Evolutionary conservation across 768 basidiomycete genomes (phyloP).

Genomic region (Mycena kentingensis): DNA sequence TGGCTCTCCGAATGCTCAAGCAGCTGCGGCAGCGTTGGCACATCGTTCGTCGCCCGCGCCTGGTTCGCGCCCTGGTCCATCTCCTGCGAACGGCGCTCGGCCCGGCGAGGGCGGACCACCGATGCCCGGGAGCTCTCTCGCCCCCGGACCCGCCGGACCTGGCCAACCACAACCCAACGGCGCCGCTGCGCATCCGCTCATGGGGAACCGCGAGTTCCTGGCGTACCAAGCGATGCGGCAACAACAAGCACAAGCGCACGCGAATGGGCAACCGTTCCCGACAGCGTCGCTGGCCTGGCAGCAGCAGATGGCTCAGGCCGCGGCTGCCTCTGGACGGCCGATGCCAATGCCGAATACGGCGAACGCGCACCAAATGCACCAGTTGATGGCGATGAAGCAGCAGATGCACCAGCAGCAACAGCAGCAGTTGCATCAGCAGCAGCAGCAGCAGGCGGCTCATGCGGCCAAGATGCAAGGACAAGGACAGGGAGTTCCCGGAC

Average conservation of each 20-base stretch:
- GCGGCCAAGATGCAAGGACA: too few relatives aligned
- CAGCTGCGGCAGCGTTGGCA: too few relatives aligned
- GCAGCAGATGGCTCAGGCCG: too few relatives aligned
- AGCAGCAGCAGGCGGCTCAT: slow-evolving; percentile 14
- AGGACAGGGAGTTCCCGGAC: too few relatives aligned
- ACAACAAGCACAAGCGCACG: not conserved
- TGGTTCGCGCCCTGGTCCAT: too few relatives aligned
- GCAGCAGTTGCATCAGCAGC: slow-evolving; percentile 22
- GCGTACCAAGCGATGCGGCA: not conserved
- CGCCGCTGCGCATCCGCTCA: not conserved
- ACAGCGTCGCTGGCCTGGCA: too few relatives aligned
- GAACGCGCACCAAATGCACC: slow-evolving; percentile 17
- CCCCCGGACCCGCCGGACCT: not conserved
- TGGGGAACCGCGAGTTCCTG: too few relatives aligned
- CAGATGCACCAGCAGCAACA: slow-evolving; percentile 20
- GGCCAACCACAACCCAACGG: not conserved
- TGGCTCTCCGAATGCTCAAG: too few relatives aligned
- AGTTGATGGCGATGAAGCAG: slow-evolving; percentile 11
- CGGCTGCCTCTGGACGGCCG: too few relatives aligned
- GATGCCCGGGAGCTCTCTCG: not conserved
- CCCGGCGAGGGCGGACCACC: not conserved
- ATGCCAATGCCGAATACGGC: slow-evolving; percentile 10
- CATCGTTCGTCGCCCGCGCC: not conserved
- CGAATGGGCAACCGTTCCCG: not conserved
- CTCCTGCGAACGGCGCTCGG: not conserved